These are phyloP conservation scores for Volutella citrinella DNA, from an alignment of 2,329 filamentous ascomycete species.

Conservation along the genomic window DNA sequence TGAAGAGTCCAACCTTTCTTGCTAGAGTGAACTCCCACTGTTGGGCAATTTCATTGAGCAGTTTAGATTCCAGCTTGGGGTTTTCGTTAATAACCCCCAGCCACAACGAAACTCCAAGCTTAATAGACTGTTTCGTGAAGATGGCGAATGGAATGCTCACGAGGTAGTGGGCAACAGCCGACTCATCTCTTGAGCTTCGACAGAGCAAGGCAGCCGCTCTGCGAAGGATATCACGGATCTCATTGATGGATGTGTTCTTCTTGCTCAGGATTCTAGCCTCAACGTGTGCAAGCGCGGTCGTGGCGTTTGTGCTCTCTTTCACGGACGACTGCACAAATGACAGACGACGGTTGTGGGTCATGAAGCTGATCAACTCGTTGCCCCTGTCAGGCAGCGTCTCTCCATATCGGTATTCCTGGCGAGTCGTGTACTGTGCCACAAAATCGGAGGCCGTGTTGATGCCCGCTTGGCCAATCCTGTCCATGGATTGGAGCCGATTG, in stretches of 20 bases:
- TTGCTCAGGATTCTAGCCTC: constrained; percentile 68
- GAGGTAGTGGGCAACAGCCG: constrained; percentile 78
- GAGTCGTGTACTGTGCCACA: constrained; percentile 92
- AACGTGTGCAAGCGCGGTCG: constrained; percentile 68
- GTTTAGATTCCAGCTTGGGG: constrained; percentile 77
- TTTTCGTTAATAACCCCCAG: constrained; percentile 97
- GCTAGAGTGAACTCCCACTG: constrained; percentile 87
- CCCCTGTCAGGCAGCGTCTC: constrained; percentile 70
- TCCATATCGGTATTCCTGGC: constrained; percentile 90
- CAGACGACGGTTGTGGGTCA: constrained; percentile 51
- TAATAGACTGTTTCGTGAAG: constrained; percentile 93
- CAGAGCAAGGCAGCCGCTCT: constrained; percentile 85
- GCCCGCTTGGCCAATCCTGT: constrained; percentile 66
- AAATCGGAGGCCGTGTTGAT: constrained; percentile 96
- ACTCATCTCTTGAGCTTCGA: constrained; percentile 70
- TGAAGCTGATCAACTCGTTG: constrained; percentile 60
- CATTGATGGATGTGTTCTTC: constrained; percentile 66
- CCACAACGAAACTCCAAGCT: constrained; percentile 93
- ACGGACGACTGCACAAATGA: constrained; percentile 52
- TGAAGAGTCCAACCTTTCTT: constrained; percentile 78
- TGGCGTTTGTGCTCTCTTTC: constrained; percentile 55
- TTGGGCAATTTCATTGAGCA: constrained; percentile 82
- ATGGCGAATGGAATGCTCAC: constrained; percentile 90
- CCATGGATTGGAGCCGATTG: constrained; percentile 79
- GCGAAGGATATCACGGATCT: constrained; percentile 78